Evolutionary conservation across 352 stramenopile species (phyloP), one percentile per base, ranked within the genome.

Genomic region (Globisporangium nodosum): DNA sequence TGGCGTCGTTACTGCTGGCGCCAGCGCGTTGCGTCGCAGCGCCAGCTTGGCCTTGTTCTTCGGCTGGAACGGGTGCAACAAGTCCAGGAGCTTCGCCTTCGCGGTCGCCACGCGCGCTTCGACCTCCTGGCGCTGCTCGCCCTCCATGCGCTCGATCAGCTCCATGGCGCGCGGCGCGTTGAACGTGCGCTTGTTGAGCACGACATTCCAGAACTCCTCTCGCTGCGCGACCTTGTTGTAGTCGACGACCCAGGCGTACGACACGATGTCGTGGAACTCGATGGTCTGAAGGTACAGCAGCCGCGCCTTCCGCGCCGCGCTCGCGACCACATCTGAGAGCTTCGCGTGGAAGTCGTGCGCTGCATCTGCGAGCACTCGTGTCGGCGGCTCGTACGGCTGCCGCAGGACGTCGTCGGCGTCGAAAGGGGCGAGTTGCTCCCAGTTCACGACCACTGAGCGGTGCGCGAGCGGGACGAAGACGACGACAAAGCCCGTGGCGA

Each of bases 191-290:
- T 66, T 74, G 63, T 91, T 88, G 8, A 86, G 68, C 21, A 91
- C 81, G 8, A 91, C 77, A 48, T 91, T 89, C 81, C 81, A 91
- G 58, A 76, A 89, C 65, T 91, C 78, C 18, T 69, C 50, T 42
- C 74, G 71, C 43, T 86, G 49, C 49, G 74, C 65, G 4, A 48
- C 55, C 47, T 83, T 79, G 64, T 89, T 85, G 61, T 67, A 85
- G 24, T 88, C 78, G 12, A 75, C 74, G 6, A 89, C 68, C 81
- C 81, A 91, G 5, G 81, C 78, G 47, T 80, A 85, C 30, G 80
- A 73, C n/a, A 66, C 58, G 33, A 91, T 73, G n/a, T 82, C 75
- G 21, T 81, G 71, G 53, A 85, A 91, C 59, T 88, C 81, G 57
- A 87, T 70, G 0, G 64, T 73, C 59, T 91, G 81, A 21, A 89